Percentiles rank a stretch among this genome's conserved stretches.
Conservation (phyloP, 2,329 filamentous ascomycete genomes). For the Diaporthe humulicola region DNA sequence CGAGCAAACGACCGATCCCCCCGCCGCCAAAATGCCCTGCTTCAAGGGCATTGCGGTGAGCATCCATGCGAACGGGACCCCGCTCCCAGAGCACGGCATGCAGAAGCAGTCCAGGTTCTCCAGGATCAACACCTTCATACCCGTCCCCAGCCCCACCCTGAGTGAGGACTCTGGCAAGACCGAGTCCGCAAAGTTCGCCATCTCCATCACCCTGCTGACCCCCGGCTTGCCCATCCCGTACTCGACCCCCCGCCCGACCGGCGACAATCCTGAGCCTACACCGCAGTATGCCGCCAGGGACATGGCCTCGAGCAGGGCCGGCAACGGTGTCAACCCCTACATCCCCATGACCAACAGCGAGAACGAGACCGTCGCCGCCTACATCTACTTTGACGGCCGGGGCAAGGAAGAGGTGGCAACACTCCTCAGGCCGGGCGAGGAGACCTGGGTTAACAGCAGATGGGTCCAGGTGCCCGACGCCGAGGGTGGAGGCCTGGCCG, state of each 20-base stretch:
- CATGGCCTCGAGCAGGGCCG: constrained; percentile 64
- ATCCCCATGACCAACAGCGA: constrained; percentile 91
- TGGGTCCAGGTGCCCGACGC: constrained; percentile 95
- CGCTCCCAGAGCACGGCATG: constrained; percentile 92
- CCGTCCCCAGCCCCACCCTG: constrained; percentile 89
- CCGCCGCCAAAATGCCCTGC: constrained; percentile 79
- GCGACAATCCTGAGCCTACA: constrained; percentile 82
- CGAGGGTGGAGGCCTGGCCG: constrained; percentile 93
- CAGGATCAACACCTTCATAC: constrained; percentile 97
- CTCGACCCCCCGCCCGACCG: constrained; percentile 85
- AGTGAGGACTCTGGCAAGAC: constrained; percentile 79
- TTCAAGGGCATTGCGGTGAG: constrained; percentile 99
- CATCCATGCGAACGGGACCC: constrained; percentile 86
- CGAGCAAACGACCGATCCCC: constrained; percentile 1
- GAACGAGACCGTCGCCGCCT: constrained; percentile 97
- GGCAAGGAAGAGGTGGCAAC: constrained; percentile 98
- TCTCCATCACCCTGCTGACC: constrained; percentile 95
- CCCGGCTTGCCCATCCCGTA: constrained; percentile 92
- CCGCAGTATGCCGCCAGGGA: constrained; percentile 84
- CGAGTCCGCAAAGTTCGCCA: constrained; percentile 95
- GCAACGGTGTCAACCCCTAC: constrained; percentile 81
- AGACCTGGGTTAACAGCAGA: constrained; percentile 98
- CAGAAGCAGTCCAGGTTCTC: constrained; percentile 93
- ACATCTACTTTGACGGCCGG: constrained; percentile 98
- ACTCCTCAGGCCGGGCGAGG: constrained; percentile 89